Conservation (phyloP, 73 alveolate species). For the Paramecium caudatum region DNA sequence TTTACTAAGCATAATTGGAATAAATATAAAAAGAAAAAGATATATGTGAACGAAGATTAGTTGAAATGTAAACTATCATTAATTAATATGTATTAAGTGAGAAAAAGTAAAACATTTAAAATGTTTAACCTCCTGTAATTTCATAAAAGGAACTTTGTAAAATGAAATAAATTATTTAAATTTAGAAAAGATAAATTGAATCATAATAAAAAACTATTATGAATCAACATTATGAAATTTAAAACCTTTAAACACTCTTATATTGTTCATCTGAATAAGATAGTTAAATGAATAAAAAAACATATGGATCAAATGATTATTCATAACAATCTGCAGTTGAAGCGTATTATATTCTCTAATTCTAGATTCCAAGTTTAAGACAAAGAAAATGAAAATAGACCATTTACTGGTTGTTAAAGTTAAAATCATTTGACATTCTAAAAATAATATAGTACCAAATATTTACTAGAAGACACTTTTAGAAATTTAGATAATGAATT, state of each 20-base stretch:
- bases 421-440: constrained; percentile 12
- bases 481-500: constrained; percentile 51
- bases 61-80: constrained; percentile 37
- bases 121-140: not conserved
- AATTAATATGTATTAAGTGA: constrained; percentile 36
- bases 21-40: constrained; percentile 16
- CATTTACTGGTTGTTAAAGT: not conserved
- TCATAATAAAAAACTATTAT: constrained; percentile 58
- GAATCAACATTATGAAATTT: constrained; percentile 66
- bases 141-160: constrained; percentile 28
- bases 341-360: not conserved
- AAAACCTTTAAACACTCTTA: constrained; percentile 22
- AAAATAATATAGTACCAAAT: not conserved
- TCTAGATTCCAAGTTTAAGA: constrained; percentile 25
- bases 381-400: constrained; percentile 1
- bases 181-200: constrained; percentile 53
- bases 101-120: too few relatives aligned
- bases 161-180: constrained; percentile 31
- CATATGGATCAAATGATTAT: constrained; percentile 29
- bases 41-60: constrained; percentile 34
- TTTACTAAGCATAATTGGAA: constrained; percentile 38
- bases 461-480: constrained; percentile 33
- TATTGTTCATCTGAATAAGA: constrained; percentile 49
- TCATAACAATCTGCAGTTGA: not conserved
- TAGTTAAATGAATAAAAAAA: constrained; percentile 10